Percentiles rank a stretch among this genome's conserved stretches.
Evolutionary conservation across 306 rosid genomes (phyloP).

Genomic region (Inga laurina): DNA sequence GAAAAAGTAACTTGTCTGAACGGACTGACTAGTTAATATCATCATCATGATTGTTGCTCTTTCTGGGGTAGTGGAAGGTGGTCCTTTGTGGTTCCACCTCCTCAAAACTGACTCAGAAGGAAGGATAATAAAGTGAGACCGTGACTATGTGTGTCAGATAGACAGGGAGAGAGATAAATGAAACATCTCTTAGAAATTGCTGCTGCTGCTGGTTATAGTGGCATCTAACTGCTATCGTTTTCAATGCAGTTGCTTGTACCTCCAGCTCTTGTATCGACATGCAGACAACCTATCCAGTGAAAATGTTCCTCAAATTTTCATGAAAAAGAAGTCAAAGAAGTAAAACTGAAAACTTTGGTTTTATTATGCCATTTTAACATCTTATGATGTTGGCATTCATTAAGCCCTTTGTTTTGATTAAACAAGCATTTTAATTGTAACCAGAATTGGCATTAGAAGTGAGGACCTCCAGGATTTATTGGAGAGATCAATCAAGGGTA

Average conservation of each 20-base stretch:
- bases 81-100: background rate
- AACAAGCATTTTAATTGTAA: slow-evolving; percentile 22
- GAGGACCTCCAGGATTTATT: slow-evolving; percentile 73
- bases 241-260: slow-evolving; percentile 82
- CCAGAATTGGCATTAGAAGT: slow-evolving; percentile 93
- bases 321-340: slow-evolving; percentile 75
- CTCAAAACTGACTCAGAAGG: background rate
- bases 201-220: slow-evolving; percentile 13
- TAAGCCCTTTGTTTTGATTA: slow-evolving; percentile 25
- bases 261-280: slow-evolving; percentile 77
- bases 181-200: background rate
- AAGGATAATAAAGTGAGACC: background rate
- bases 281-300: slow-evolving; percentile 79
- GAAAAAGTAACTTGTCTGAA: background rate
- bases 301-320: slow-evolving; percentile 72
- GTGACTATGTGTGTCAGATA: background rate
- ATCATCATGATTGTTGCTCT: background rate
- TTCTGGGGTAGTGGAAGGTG: background rate
- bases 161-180: background rate
- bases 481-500: slow-evolving; percentile 75
- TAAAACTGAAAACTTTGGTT: slow-evolving; percentile 40
- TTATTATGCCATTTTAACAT: slow-evolving; percentile 10
- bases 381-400: slow-evolving; percentile 26
- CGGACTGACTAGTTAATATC: background rate
- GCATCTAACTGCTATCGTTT: slow-evolving; percentile 34